Base-by-base conservation (phyloP, 495 filamentous ascomycete genomes). In the Lasiosphaeria ovina region DNA sequence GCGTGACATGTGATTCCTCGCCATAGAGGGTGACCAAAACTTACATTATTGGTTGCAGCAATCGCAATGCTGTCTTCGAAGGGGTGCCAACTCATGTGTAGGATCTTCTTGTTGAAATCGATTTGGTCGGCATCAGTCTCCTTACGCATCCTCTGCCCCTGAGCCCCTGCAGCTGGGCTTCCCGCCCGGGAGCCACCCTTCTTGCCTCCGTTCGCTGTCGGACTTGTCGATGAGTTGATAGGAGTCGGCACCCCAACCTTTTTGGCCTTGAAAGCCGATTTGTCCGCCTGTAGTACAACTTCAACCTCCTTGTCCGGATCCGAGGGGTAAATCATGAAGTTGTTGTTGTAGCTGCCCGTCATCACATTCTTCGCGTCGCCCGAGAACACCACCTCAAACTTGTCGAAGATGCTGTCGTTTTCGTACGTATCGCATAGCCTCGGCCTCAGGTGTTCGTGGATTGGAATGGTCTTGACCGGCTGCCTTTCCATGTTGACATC, bases 51-150 rank as follows among this genome's bases (percentile, higher is more conserved):
- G 62, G 94, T 98, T 53, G 94, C 94, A 60, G 94, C 94, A 82
- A 98, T 98, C 48, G 94, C 94, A 80, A 98, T 98, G 77, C 93
- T 97, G 79, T 98, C 94, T 79, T 98, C 94, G 72, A 92, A 97
- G 51, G 94, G 94, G 86, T 98, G 94, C 94, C 94, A 98, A 77
- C 94, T 98, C 94, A 98, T 98, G 74, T 98, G 94, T 73, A 98
- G 71, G 72, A 98, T 98, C 86, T 98, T 98, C 88, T 98, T 98
- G 83, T 98, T 98, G 79, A 98, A 98, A 73, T 98, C 94, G 76
- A 98, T 98, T 78, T 97, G 93, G 74, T 98, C 94, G 62, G 94
- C 94, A 75, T 98, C 94, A 54, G 95, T 98, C 80, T 98, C 94
- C 79, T 97, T 98, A 69, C 91, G 86, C 94, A 98, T 98, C 56